Base-by-base conservation (phyloP, 2,329 filamentous ascomycete genomes). In the Pseudocercospora vitis region DNA sequence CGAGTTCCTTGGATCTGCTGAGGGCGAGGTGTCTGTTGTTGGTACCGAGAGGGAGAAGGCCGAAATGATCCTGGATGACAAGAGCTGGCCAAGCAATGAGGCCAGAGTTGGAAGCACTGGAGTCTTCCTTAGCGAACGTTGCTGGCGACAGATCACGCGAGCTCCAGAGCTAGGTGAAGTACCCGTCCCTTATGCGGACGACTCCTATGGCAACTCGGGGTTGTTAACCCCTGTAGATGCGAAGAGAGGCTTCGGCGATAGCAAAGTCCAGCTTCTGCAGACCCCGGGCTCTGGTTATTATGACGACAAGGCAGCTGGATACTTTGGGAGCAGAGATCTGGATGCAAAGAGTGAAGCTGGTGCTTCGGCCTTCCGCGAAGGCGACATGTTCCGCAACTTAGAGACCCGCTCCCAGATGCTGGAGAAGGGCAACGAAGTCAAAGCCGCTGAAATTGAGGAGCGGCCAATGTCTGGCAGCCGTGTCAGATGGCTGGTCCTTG, bases 351-450 rank as follows among this genome's bases (percentile, higher is more conserved):
- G 94, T 24, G 94, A 99, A 48, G 91, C 92, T 6, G 92, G 91
- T 3, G 87, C 81, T 1, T 96, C 92, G n/a, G 91, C 89, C 4
- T 87, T 96, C 68, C 88, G 91, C 44, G 88, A 83, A 49, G 91
- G 94, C 6, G 94, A 99, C 70, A 96, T 99, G 92, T 99, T 99
- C 79, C 89, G 91, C 67, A 96, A 96, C 65, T 79, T 97, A 6
- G 92, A 97, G 63, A 96, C 92, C 5, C 84, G 90, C 59, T 88
- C 95, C 69, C 89, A 96, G 69, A 90, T 99, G 83, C 89, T 92
- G 0, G 92, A 97, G 73, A 92, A 95, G 62, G 89, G 89, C 57
- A 95, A 96, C 61, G 89, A 95, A 62, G 90, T 92, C 72, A 85
- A 89, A 12, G 82, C 96, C 74, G 84, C 89, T 55, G 92, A 96